phyloP scores from a whole-genome alignment of 2,329 filamentous ascomycete genomes.

The Cercospora sp. region DNA sequence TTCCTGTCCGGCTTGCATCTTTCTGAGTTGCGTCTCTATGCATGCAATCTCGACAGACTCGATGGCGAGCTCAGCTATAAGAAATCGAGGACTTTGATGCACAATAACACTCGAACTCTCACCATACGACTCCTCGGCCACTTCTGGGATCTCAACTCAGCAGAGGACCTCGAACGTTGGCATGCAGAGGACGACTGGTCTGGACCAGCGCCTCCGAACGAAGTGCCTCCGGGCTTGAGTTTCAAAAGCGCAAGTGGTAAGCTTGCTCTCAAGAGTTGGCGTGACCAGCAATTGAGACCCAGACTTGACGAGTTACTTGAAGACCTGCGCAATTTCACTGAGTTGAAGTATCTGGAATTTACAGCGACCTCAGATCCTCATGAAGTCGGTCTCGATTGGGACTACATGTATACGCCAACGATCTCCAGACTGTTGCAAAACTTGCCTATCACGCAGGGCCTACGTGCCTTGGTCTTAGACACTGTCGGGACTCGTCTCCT shows the following conservation, averaged over 20 bases:
- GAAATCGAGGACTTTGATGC: conserved; percentile 18
- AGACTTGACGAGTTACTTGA: conserved; percentile 19
- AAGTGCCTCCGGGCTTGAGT: not conserved
- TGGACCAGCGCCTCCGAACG: not conserved
- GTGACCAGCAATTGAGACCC: conserved; percentile 4
- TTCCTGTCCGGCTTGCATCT: conserved; percentile 20
- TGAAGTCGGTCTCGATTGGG: conserved; percentile 3
- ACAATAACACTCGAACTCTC: conserved; percentile 25
- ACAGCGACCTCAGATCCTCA: conserved; percentile 19
- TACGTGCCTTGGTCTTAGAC: conserved; percentile 15
- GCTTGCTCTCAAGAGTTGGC: conserved; percentile 15
- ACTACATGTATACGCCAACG: conserved; percentile 17
- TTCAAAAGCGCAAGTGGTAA: not conserved
- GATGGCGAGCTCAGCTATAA: conserved; percentile 16
- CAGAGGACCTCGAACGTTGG: conserved; percentile 5
- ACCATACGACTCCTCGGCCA: conserved; percentile 21
- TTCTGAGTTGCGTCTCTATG: conserved; percentile 19
- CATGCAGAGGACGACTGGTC: not conserved
- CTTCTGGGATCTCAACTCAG: conserved; percentile 20
- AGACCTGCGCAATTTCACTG: conserved; percentile 20
- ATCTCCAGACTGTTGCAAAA: conserved; percentile 9
- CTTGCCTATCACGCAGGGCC: conserved; percentile 15
- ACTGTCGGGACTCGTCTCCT: conserved; percentile 8
- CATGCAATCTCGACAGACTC: conserved; percentile 17
- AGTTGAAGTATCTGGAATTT: conserved; percentile 18